Evolutionary conservation across 2,329 filamentous ascomycete species (phyloP), one percentile per base, ranked within the genome.

Genomic region (Alternaria sp.): DNA sequence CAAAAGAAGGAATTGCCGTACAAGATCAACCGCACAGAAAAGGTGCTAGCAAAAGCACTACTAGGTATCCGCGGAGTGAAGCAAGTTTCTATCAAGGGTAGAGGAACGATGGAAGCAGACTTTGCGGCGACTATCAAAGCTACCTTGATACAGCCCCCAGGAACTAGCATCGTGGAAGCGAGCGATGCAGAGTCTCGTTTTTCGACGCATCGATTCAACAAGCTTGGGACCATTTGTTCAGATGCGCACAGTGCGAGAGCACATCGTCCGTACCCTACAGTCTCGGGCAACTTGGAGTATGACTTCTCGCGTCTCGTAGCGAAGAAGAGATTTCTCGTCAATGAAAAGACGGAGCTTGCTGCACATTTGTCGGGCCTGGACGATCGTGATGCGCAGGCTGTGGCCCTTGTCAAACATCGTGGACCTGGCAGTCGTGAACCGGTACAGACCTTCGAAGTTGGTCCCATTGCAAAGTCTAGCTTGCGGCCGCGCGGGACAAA

Each of bases 31-130:
- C 56, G 56, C 29, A 56, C 52, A 3, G 63, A 68, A 28, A 62
- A 58, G 28, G 45, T 36, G 3, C 17, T 67, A 9, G 39, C 62
- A 9, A 62, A 53, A 21, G 64, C 69, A 6, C 58, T 71, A 2
- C 54, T 66, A 8, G 61, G 58, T 3, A 61, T 70, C 42, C 65
- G 66, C 4, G 62, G 59, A 14, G 48, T 71, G 5, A 24, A 51
- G n/a, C 46, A 54, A 2, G 56, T 68, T 36, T 28, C 42, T 33
- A 51, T 51, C 4, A 34, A 41, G 39, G 8, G 37, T 2, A 33
- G 24, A 3, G 49, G 49, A 8, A 33, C 9, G 1, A 23, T 51
- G 13, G 26, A 51, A 24, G 49, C 26, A 8, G 49, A 40, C 4
- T 51, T 51, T 3, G 49, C 17, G 5, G 49, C 24, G 2, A 51